phyloP scores from a whole-genome alignment of 805 yeast species.

The Kluyveromyces dobzhanskii region DNA sequence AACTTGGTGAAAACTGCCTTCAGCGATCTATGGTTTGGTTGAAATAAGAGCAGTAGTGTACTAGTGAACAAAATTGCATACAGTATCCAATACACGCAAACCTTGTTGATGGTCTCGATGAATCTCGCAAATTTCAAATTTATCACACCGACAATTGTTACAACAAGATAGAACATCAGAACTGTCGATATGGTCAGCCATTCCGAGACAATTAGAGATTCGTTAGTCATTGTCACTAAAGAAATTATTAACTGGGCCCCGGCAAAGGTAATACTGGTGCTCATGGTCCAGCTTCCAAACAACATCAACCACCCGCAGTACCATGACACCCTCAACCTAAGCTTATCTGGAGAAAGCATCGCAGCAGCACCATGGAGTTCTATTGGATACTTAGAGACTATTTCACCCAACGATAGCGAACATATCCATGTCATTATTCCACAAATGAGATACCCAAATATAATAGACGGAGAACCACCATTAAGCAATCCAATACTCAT shows the following conservation, averaged over 20 bases:
- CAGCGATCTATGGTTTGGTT: constrained; percentile 51
- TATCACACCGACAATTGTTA: constrained; percentile 51
- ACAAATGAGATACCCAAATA: constrained; percentile 67
- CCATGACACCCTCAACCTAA: constrained; percentile 60
- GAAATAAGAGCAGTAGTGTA: constrained; percentile 47
- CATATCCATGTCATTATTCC: constrained; percentile 56
- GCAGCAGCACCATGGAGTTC: constrained; percentile 75
- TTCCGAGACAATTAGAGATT: constrained; percentile 42
- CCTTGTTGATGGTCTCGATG: constrained; percentile 54
- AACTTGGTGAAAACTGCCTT: constrained; percentile 54
- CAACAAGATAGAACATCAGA: constrained; percentile 46
- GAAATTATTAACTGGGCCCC: constrained; percentile 69
- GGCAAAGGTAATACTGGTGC: constrained; percentile 63
- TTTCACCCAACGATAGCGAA: constrained; percentile 67
- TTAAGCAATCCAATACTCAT: constrained; percentile 62
- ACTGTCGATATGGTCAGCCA: constrained; percentile 46
- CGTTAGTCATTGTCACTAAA: constrained; percentile 53
- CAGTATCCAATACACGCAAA: constrained; percentile 70
- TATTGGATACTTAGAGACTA: constrained; percentile 67
- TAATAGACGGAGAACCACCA: constrained; percentile 70
- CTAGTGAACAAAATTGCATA: constrained; percentile 64
- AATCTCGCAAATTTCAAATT: constrained; percentile 52
- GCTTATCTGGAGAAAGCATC: constrained; percentile 49
- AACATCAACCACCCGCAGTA: constrained; percentile 69
- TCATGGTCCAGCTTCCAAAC: constrained; percentile 72